Percentiles rank a stretch among this genome's conserved stretches.
These are phyloP conservation scores for Populus hybrid DNA, from an alignment of 441 rosid species.

Conservation along the genomic window DNA sequence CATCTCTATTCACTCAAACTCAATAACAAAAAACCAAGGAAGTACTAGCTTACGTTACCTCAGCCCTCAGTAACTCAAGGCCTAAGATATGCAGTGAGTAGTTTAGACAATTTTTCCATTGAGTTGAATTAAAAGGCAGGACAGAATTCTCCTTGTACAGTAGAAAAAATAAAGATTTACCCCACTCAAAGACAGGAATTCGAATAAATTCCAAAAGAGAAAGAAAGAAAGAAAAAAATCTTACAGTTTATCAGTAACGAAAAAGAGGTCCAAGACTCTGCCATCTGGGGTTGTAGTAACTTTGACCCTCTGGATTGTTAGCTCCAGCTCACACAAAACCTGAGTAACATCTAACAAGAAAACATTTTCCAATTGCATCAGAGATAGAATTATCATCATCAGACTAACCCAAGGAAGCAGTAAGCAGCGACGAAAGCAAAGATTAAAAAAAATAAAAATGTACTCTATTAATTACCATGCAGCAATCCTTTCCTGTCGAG, in stretches of 20 bases:
- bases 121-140: too few species aligned
- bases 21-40: neutral
- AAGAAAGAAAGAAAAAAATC: too few species aligned
- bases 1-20: neutral
- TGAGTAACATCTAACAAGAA: slow-evolving; percentile 61
- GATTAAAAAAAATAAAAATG: neutral
- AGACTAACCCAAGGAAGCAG: neutral
- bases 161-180: neutral
- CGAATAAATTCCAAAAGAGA: neutral
- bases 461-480: neutral
- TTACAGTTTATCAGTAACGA: slow-evolving; percentile 75
- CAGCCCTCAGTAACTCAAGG: too few species aligned
- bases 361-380: slow-evolving; percentile 13
- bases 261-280: slow-evolving; percentile 82
- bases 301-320: slow-evolving; percentile 80
- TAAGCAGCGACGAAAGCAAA: neutral
- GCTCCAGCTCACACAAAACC: slow-evolving; percentile 74
- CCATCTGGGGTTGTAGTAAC: slow-evolving; percentile 81
- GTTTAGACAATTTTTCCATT: too few species aligned
- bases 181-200: neutral
- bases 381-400: neutral
- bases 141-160: neutral
- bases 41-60: too few species aligned
- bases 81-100: too few species aligned
- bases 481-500: slow-evolving; percentile 1